Base-by-base conservation (phyloP, 805 yeast species). In the Metschnikowia kunwiensis region DNA sequence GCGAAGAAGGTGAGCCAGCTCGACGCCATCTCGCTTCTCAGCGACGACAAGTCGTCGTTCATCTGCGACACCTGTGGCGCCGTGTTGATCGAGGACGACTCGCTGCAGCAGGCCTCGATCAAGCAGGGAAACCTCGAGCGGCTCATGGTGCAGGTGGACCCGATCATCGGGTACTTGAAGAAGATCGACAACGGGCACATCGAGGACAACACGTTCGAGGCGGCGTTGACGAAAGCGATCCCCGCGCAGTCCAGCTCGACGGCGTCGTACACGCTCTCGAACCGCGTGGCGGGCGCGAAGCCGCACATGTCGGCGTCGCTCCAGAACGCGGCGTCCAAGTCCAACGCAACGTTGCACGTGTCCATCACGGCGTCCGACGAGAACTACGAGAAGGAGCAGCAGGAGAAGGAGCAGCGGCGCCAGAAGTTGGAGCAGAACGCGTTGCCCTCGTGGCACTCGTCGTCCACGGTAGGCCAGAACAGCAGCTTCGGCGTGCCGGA, bases 361-460 rank as follows among this genome's bases (percentile, higher is more conserved):
- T 81, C 85, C 49, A 88, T 93, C 35, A 80, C 95, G 4, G 93
- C 91, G 12, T 84, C 80, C 50, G 96, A 86, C 60, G 94, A 86
- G 52, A 78, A 78, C 43, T 72, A 74, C 47, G 80, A 74, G 55
- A 74, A 78, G 49, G 88, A 81, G 60, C 73, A 74, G 50, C 74
- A 69, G 54, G 80, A 79, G 49, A 68, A 76, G 54, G 82, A 84
- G 58, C 79, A 69, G 67, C 80, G 74, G 72, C 78, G 76, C 60
- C 81, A 74, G 59, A 72, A 77, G 47, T 71, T 89, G 59, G 82
- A 84, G 55, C 96, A 91, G 60, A 93, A 93, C 57, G 96, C 96
- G 4, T 71, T 93, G 48, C 99, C 99, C 6, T 82, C 93, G 19
- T 93, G 99, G 99, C 96, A 93, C 57, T 78, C 83, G 46, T 82